Evolutionary conservation across 148 eudicot genomes (phyloP), one percentile per base, ranked within the genome.

Genomic region (Silene latifolia): DNA sequence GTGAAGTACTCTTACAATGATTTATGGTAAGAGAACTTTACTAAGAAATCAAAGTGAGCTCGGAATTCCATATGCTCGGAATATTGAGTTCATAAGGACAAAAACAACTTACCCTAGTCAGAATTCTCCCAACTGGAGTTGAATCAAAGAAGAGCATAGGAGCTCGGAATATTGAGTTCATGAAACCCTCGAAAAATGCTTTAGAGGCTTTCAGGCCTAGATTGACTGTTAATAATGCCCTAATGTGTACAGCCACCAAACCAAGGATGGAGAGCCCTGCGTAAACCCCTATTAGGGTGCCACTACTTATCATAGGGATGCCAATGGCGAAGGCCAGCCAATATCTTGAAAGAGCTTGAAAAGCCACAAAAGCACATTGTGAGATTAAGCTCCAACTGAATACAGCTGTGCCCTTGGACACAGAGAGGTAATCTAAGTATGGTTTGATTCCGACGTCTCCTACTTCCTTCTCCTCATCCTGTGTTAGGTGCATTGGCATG

Each of bases 101-200:
- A 39, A 39, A 39, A 18, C 10, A 29, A 46, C 85, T 82, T 84
- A 89, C 93, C 78, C 93, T 85, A 58, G 87, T 87, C 4, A 87
- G 79, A 73, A 89, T 89, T 73, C 90, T 73, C 67, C 93, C 90
- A 12, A 89, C 73, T 46, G 93, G 93, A 2, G 90, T 89, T 27
- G 89, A 81, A 78, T 87, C 93, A 80, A 80, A 89, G 76, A 83
- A 89, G 21, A 88, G 80, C 93, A 85, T 87, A 4, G 93, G 90
- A 25, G 93, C 93, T 48, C 87, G 83, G 75, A 89, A 87, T 54
- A 89, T 78, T 11, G 93, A 87, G 71, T 53, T 79, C 63, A 89
- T 59, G 21, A 89, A 60, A 76, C 80, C 77, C 3, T 82, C 81
- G 65, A 89, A 89, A 24, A 87, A 75, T 0, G 89, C 66, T 62